Base-by-base conservation (phyloP, 2,329 filamentous ascomycete genomes). In the Ophiocordyceps unilateralis region DNA sequence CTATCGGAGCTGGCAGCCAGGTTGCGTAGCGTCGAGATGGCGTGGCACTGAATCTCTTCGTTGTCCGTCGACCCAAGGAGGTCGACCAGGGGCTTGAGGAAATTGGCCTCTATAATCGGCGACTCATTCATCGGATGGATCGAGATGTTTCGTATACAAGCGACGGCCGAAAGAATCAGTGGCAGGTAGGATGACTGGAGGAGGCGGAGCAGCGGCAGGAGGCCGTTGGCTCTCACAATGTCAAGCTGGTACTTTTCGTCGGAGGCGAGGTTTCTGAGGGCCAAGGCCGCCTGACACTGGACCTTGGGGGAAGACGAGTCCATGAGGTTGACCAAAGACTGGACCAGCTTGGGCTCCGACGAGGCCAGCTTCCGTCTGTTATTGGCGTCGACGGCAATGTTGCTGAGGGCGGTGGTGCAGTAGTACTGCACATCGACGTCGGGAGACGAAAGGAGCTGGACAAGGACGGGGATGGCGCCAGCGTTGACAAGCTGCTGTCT, bases 391-490 rank as follows among this genome's bases (percentile, higher is more conserved):
- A 98, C 91, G 7, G 91, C 91, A 53, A 98, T 98, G 61, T 98
- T 98, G 71, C 89, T 96, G 45, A 98, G 75, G 12, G 91, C 91
- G 5, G 91, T 98, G 17, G 91, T 98, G 67, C 91, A 98, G 65
- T 98, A 98, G 65, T 98, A 98, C 65, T 98, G 91, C 26, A 98
- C 91, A 58, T 98, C 91, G 51, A 95, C 88, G 56, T 98, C 91
- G 45, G 81, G 69, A 22, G 91, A 96, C 9, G 85, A 87, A 39
- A 98, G 78, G 21, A 98, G 78, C 57, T 95, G 87, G 36, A 98
- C 91, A 22, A 98, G 78, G 9, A 98, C 89, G 5, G 91, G 91
- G 50, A 98, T 95, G n/a, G 91, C 91, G 48, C 89, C 89, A 39
- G 91, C 91, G 51, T 93, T 93, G 51, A 98, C 91, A 23, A 98